phyloP scores from a whole-genome alignment of 345 rosid genomes.

The Rhizophora mangle region DNA sequence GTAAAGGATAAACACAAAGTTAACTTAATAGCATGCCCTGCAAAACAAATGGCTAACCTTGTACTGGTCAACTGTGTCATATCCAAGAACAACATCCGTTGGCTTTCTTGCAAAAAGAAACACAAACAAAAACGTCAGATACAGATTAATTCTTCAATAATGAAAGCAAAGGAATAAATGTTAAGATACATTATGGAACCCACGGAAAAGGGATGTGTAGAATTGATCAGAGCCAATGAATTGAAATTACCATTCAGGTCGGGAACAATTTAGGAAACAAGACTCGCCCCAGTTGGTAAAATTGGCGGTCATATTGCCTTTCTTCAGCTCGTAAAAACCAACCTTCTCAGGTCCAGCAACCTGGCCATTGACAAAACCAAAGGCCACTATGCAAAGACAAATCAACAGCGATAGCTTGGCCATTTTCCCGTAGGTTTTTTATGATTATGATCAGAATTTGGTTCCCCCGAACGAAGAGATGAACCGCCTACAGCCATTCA shows the following conservation, averaged over 20 bases:
- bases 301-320: constrained; percentile 57
- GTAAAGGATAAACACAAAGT: neutral
- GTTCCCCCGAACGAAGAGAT: too few relatives aligned
- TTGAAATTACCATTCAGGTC: constrained; percentile 62
- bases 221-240: neutral
- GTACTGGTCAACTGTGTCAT: constrained; percentile 55
- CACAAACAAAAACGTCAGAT: neutral
- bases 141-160: neutral
- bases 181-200: too few relatives aligned
- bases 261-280: constrained; percentile 60
- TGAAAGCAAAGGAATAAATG: neutral
- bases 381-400: neutral
- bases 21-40: too few relatives aligned
- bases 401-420: neutral
- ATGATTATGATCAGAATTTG: neutral
- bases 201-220: neutral
- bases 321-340: constrained; percentile 62
- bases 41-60: constrained; percentile 31
- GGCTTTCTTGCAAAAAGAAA: constrained; percentile 46
- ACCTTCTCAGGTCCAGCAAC: constrained; percentile 4
- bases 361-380: neutral
- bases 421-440: neutral
- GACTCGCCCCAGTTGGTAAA: constrained; percentile 79
- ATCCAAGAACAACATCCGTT: constrained; percentile 70
- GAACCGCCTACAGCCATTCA: too few relatives aligned